phyloP scores from a whole-genome alignment of 805 yeast genomes.

The Schwanniomyces vanrijiae region DNA sequence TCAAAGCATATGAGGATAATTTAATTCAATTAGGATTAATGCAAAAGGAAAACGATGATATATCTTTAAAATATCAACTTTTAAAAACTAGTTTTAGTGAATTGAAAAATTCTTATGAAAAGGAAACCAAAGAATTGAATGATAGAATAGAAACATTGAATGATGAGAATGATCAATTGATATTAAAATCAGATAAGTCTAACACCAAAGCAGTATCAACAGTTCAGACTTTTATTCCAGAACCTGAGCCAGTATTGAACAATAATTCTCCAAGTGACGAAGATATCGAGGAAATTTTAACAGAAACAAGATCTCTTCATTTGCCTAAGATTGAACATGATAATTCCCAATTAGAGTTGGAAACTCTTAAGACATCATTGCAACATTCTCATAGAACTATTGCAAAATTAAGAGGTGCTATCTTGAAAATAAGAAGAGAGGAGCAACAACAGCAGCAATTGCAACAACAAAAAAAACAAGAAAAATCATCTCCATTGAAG shows the following conservation, averaged over 20 bases:
- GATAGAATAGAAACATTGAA: conserved; percentile 58
- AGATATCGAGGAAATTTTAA: conserved; percentile 32
- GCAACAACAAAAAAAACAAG: not conserved
- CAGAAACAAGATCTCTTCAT: conserved; percentile 25
- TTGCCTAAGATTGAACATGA: conserved; percentile 32
- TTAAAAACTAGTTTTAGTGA: conserved; percentile 39
- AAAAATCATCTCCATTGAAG: conserved; percentile 13
- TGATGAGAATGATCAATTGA: conserved; percentile 66
- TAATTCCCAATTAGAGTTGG: conserved; percentile 55
- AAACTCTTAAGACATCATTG: conserved; percentile 64
- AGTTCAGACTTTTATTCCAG: not conserved
- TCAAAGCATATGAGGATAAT: conserved; percentile 32
- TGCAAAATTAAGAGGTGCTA: conserved; percentile 53
- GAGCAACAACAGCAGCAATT: conserved; percentile 2
- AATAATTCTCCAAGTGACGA: conserved; percentile 29
- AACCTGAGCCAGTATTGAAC: not conserved
- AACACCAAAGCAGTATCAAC: not conserved
- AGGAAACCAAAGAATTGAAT: conserved; percentile 50
- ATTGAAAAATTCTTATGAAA: conserved; percentile 33
- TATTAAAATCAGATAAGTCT: conserved; percentile 26
- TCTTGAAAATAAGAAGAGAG: conserved; percentile 46
- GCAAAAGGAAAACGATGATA: conserved; percentile 51
- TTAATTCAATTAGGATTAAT: conserved; percentile 22
- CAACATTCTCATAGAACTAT: conserved; percentile 64
- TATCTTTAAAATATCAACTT: conserved; percentile 37